These are phyloP conservation scores for Batkoa obscura DNA, from an alignment of 371 early-diverging fungal genomes.

Conservation along the genomic window DNA sequence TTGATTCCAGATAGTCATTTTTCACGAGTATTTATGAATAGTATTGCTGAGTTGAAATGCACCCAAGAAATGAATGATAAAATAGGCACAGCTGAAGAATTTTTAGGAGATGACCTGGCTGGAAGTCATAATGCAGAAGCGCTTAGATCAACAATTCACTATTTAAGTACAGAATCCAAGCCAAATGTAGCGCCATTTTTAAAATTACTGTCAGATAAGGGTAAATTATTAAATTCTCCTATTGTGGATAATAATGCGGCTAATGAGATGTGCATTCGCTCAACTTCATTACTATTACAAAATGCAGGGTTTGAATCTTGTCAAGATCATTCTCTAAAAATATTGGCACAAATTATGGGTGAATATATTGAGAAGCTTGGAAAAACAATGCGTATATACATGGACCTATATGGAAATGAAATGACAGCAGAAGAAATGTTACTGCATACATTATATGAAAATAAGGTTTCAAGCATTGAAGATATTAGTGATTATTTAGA, in stretches of 20 bases:
- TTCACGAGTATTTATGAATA: neutral
- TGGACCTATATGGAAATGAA: conserved; percentile 44
- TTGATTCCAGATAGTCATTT: neutral
- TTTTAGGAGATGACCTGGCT: conserved; percentile 6
- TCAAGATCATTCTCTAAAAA: conserved; percentile 34
- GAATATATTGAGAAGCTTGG: conserved; percentile 69
- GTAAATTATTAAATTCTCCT: neutral
- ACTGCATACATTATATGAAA: conserved; percentile 59
- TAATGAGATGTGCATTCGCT: conserved; percentile 34
- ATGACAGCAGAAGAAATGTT: conserved; percentile 74
- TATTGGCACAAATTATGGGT: conserved; percentile 53
- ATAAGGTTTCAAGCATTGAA: conserved; percentile 41
- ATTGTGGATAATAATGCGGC: conserved; percentile 24
- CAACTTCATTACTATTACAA: conserved; percentile 40
- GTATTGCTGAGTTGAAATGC: neutral
- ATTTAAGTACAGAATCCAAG: neutral
- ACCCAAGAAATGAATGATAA: neutral
- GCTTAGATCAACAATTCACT: neutral
- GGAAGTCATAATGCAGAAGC: neutral
- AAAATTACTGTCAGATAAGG: neutral
- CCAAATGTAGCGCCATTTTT: neutral
- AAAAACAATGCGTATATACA: conserved; percentile 53
- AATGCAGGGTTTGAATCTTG: conserved; percentile 79
- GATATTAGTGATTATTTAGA: conserved; percentile 56
- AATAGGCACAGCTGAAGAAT: neutral